Conservation (phyloP, 371 early-diverging fungal species). For the Chytridiales sp. region DNA sequence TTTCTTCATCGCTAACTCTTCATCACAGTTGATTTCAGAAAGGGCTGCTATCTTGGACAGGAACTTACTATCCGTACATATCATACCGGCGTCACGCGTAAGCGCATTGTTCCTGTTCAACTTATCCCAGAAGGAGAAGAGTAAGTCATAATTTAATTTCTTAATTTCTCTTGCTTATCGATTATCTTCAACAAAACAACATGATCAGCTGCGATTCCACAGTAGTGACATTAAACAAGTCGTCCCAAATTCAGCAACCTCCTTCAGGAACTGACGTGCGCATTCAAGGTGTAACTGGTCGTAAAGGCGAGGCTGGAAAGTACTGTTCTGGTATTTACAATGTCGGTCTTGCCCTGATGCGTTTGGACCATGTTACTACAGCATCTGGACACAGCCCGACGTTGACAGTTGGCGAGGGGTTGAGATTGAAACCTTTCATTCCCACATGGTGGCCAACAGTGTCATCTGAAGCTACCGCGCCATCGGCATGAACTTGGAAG, state of each 20-base stretch:
- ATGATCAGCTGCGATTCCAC: neutral
- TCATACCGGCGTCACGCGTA: conserved; percentile 91
- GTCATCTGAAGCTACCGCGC: too few relatives aligned
- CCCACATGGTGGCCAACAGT: conserved; percentile 24
- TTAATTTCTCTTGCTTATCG: neutral
- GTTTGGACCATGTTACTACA: conserved; percentile 70
- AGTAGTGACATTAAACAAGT: conserved; percentile 19
- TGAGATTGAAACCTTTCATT: conserved; percentile 12
- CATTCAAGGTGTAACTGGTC: conserved; percentile 1
- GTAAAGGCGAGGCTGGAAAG: conserved; percentile 55
- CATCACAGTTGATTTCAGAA: conserved; percentile 81
- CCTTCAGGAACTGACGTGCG: conserved; percentile 27
- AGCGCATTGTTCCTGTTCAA: conserved; percentile 87
- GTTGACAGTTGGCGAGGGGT: conserved; percentile 1
- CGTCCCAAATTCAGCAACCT: conserved; percentile 18
- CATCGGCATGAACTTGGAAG: too few relatives aligned
- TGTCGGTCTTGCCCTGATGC: conserved; percentile 83
- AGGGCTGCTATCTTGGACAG: conserved; percentile 98
- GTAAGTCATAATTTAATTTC: conserved; percentile 8
- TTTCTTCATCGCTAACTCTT: neutral
- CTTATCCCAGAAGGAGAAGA: conserved; percentile 23
- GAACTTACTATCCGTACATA: conserved; percentile 95
- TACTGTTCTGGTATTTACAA: conserved; percentile 68
- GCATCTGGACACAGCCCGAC: neutral
- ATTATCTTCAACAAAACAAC: neutral